Evolutionary conservation across 2,329 filamentous ascomycete genomes (phyloP), one percentile per base, ranked within the genome.

Genomic region (Ilyonectria robusta): DNA sequence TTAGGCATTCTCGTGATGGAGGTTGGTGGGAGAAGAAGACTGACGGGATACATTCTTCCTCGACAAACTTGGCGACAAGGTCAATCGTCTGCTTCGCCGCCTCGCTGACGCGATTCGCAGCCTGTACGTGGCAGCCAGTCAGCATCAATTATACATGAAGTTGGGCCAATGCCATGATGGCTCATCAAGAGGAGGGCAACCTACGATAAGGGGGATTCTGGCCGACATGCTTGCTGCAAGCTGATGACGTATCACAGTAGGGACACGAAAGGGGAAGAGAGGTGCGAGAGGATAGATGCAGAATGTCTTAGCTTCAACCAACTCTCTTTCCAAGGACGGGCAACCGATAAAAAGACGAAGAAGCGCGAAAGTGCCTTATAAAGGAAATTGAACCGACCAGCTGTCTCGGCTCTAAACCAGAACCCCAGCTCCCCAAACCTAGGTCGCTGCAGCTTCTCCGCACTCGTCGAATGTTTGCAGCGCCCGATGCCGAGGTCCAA

Each of bases 31-130:
- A 17, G 42, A 40, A 9, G 21, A 46, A 2, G 21, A 75, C 88
- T 83, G 80, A 91, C 89, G 92, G 93, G 72, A 94, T 92, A 81
- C 93, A 99, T 86, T 97, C 95, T 82, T 97, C 95, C 79, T 98
- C 93, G 75, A 99, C 96, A 77, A 99, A 99, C 82, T 94, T 94
- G 85, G 95, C 94, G 73, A 99, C 93, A 71, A 94, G 79, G 78
- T 98, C 95, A 72, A 98, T 85, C 33, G 92, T 93, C 86, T 93
- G 91, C 84, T 92, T 93, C 59, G 95, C 95, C 77, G 89, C 87
- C 67, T 97, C 94, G 83, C 94, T 97, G 73, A 98, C 93, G 80
- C 87, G 85, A 75, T 86, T 77, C 62, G 80, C 77, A 62, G 84
- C 85, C 86, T 88, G 33, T 23, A 1, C 5, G 31, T 5, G 3